Percentiles rank a stretch among this genome's conserved stretches.
Evolutionary conservation across 2,329 filamentous ascomycete genomes (phyloP).

Genomic region (Whalleya microplaca): DNA sequence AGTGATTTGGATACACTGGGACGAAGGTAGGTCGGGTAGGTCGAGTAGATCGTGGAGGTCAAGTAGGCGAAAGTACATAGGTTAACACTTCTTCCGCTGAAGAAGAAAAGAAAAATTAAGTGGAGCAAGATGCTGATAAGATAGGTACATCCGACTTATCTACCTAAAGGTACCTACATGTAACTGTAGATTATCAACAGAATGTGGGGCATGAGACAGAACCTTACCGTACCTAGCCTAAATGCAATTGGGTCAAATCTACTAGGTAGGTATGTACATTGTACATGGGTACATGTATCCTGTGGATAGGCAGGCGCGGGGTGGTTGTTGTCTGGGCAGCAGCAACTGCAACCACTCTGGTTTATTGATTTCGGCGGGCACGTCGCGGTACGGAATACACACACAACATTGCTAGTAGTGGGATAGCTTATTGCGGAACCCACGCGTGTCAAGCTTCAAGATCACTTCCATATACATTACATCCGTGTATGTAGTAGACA

Average conservation of each 20-base stretch:
- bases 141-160: not conserved
- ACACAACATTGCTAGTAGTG: not conserved
- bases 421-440: not conserved
- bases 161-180: too few relatives aligned
- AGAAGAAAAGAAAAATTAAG: constrained; percentile 24
- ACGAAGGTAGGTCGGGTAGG: not conserved
- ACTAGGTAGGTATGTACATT: too few relatives aligned
- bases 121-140: constrained; percentile 18
- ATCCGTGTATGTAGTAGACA: too few relatives aligned
- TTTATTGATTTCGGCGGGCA: constrained; percentile 7
- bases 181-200: too few relatives aligned
- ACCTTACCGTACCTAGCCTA: not conserved
- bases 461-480: too few relatives aligned
- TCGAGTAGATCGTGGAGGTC: constrained; percentile 5
- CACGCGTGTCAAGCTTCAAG: not conserved
- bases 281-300: not conserved
- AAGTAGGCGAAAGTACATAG: constrained; percentile 1
- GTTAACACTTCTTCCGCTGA: not conserved
- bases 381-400: not conserved
- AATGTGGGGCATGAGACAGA: too few relatives aligned
- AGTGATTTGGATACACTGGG: too few relatives aligned
- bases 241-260: too few relatives aligned
- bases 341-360: not conserved
- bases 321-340: constrained; percentile 28
- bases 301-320: not conserved